Evolutionary conservation across 164 flowering plant species (phyloP).

Genomic region (Magnolia changhungtana): DNA sequence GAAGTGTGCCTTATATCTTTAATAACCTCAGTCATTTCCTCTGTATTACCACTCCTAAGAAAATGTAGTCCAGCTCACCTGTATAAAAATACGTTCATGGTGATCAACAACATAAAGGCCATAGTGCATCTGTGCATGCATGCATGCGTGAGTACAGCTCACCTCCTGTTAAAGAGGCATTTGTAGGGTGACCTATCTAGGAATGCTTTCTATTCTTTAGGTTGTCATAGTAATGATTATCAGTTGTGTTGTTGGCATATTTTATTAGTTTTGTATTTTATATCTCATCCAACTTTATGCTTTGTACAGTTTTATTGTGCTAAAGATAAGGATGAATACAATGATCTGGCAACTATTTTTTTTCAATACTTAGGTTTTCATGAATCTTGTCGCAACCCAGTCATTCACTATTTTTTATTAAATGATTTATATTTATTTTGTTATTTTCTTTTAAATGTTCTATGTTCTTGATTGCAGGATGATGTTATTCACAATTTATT

Average conservation of each 20-base stretch:
- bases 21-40: conserved; percentile 77
- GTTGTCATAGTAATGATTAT: not conserved
- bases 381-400: conserved; percentile 1
- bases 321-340: conserved; percentile 81
- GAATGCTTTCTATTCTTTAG: not conserved
- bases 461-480: conserved; percentile 58
- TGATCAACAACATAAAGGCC: not conserved
- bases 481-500: conserved; percentile 96
- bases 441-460: conserved; percentile 3
- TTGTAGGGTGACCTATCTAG: not conserved
- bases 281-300: conserved; percentile 3
- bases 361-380: conserved; percentile 89
- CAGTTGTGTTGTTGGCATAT: not conserved
- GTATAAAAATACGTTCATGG: not conserved
- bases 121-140: not conserved
- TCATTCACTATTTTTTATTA: conserved; percentile 5
- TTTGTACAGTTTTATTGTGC: conserved; percentile 73
- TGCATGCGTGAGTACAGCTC: not conserved
- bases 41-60: conserved; percentile 87
- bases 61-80: conserved; percentile 87
- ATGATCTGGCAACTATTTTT: conserved; percentile 98
- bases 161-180: not conserved
- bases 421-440: not conserved
- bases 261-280: not conserved
- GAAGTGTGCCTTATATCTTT: conserved; percentile 86